Percentiles rank a stretch among this genome's conserved stretches.
Conservation (phyloP, 2,329 filamentous ascomycete species). For the Chalaropsis ovoidea region DNA sequence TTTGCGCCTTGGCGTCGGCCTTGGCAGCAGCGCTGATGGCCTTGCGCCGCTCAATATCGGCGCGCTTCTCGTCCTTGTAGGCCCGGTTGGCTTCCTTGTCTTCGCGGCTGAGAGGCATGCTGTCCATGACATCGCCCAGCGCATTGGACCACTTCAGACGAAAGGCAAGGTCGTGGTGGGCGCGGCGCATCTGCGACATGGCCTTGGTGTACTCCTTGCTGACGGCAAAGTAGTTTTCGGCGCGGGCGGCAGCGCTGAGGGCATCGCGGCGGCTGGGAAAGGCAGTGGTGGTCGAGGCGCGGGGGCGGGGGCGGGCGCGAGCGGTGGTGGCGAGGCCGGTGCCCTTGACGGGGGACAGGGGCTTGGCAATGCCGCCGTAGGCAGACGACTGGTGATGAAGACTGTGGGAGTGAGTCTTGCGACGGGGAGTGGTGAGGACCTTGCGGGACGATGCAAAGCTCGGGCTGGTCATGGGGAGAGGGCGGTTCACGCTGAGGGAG, state of each 20-base stretch:
- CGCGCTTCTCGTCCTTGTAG: background rate
- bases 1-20: background rate
- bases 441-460: background rate
- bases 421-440: background rate
- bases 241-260: background rate
- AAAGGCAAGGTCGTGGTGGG: constrained; percentile 5
- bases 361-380: background rate
- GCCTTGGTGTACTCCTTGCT: background rate
- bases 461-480: background rate
- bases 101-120: constrained; percentile 2
- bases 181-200: constrained; percentile 8
- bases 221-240: constrained; percentile 10
- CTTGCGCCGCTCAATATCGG: background rate
- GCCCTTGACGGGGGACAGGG: background rate
- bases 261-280: background rate
- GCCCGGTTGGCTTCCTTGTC: constrained; percentile 1
- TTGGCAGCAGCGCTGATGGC: background rate
- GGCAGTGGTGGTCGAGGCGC: background rate
- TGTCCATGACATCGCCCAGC: constrained; percentile 12
- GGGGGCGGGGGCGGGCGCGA: background rate
- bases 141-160: constrained; percentile 7
- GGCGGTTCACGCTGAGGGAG: background rate
- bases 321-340: background rate
- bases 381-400: background rate
- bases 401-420: background rate